Evolutionary conservation across 306 rosid genomes (phyloP), one percentile per base, ranked within the genome.

Genomic region (Cyclanthera cordifolia): DNA sequence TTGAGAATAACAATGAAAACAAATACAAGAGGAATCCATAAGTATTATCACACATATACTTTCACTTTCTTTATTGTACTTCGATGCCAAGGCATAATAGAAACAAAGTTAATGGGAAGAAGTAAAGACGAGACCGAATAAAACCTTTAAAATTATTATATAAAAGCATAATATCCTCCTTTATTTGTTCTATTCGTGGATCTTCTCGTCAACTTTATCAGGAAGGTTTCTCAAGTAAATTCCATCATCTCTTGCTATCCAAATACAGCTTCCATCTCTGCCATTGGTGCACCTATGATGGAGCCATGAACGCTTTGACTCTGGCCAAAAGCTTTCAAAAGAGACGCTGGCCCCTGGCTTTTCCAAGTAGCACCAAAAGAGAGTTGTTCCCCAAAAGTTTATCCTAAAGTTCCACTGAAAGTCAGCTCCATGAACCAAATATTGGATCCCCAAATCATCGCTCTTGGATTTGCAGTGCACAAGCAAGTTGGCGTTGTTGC

Each of bases 201-300:
- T 17, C 21, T 17, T 17, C 24, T 47, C 74, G 5, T 75, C 68
- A 9, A 4, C 3, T 0, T 69, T 48, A 0, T 3, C 3, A 0
- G 66, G 71, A 30, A 37, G 10, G 21, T 68, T 27, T 41, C 3
- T 21, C 4, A 75, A 15, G 71, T 58, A 68, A 69, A 75, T 4
- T 48, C 75, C 75, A 14, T 41, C 74, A 43, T 75, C 56, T 51
- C 39, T 69, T 0, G 75, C 79, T 3, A 2, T 57, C 79, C 79
- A 75, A 37, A 59, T 23, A 54, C 74, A 69, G 17, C 4, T 48
- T 1, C 20, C 3, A 9, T 8, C 9, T 48, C 20, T 15, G 19
- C 32, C 25, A 2, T 19, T 3, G 5, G 17, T 4, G 51, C 72
- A 74, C 19, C 53, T 43, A 1, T 13, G 2, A 5, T 6, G 5